A percentile compares a stretch with the other conserved stretches of the same genome.
These are phyloP conservation scores for Schwanniomyces etchellsii DNA, from an alignment of 1,139 yeast genomes.

Conservation along the genomic window DNA sequence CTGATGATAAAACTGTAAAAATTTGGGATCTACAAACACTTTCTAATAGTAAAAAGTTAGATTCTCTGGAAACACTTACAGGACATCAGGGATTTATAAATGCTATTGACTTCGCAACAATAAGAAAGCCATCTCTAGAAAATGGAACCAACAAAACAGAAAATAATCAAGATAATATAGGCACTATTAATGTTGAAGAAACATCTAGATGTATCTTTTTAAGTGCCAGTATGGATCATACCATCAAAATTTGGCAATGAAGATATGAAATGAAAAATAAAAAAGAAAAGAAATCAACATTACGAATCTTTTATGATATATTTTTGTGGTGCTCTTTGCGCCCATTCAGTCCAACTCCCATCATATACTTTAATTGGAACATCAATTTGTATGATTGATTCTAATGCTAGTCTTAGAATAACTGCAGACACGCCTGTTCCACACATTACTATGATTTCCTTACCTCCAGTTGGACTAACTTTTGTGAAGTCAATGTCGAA, in stretches of 20 bases:
- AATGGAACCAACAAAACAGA: constrained; percentile 10
- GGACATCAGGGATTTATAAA: constrained; percentile 77
- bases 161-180: constrained; percentile 11
- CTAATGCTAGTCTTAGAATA: constrained; percentile 53
- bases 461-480: constrained; percentile 16
- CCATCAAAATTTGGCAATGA: constrained; percentile 48
- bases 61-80: constrained; percentile 42
- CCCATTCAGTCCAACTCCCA: constrained; percentile 90
- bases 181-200: constrained; percentile 24
- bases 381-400: constrained; percentile 51
- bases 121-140: constrained; percentile 9
- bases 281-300: constrained; percentile 9
- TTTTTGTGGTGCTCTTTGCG: constrained; percentile 36
- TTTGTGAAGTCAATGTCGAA: constrained; percentile 28
- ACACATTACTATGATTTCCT: constrained; percentile 74
- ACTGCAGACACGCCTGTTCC: constrained; percentile 97
- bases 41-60: constrained; percentile 38
- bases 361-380: constrained; percentile 74
- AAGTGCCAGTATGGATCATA: constrained; percentile 57
- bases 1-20: constrained; percentile 74
- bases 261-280: constrained; percentile 6
- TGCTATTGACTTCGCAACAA: constrained; percentile 56
- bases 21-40: constrained; percentile 70
- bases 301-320: constrained; percentile 20
- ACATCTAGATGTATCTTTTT: constrained; percentile 53